phyloP scores from a whole-genome alignment of 495 filamentous ascomycete species.

The Penicillium coffeae region DNA sequence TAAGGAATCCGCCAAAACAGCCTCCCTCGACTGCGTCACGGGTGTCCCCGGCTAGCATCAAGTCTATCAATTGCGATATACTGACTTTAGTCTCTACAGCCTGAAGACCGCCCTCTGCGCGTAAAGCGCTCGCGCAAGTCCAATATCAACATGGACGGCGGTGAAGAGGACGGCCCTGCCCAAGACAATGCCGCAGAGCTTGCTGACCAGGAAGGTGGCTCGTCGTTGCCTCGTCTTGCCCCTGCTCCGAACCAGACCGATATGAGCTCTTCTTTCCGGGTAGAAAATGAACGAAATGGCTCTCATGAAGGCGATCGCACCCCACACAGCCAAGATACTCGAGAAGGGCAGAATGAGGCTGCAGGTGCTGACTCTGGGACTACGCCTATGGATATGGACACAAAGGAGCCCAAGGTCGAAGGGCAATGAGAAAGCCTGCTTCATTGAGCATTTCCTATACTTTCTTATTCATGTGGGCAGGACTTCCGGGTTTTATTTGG shows the following conservation, averaged over 20 bases:
- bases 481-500: neutral
- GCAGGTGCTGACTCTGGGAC: slow-evolving; percentile 20
- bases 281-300: slow-evolving; percentile 29
- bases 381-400: slow-evolving; percentile 9
- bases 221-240: slow-evolving; percentile 34
- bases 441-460: neutral
- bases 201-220: slow-evolving; percentile 11
- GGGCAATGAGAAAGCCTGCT: neutral
- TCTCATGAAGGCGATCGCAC: slow-evolving; percentile 28
- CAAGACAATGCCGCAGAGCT: slow-evolving; percentile 20
- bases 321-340: slow-evolving; percentile 23
- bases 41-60: neutral
- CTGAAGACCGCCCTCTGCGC: slow-evolving; percentile 85
- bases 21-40: no score
- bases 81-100: slow-evolving; percentile 45
- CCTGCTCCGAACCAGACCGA: slow-evolving; percentile 42
- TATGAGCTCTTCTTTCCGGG: slow-evolving; percentile 40
- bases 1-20: slow-evolving; percentile 16
- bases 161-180: slow-evolving; percentile 16
- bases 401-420: neutral
- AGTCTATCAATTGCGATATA: no score
- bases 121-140: slow-evolving; percentile 71
- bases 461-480: neutral
- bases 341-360: slow-evolving; percentile 17
- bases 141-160: slow-evolving; percentile 27